Evolutionary conservation across 768 basidiomycete species (phyloP).

Genomic region (Mycena rebaudengoi): DNA sequence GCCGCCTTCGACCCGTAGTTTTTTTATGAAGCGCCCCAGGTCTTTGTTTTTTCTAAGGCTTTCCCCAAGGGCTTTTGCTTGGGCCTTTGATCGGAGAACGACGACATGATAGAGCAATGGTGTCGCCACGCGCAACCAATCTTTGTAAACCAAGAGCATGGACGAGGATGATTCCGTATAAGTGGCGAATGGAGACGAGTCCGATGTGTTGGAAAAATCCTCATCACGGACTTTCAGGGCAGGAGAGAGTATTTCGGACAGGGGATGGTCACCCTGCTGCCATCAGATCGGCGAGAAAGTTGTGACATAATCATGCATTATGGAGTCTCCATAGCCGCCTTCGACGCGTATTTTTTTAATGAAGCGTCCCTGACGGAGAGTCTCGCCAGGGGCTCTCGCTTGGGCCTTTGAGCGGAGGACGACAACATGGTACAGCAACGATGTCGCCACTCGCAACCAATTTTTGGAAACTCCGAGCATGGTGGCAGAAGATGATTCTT

Average conservation of each 20-base stretch:
- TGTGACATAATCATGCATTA: not conserved
- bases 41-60: slow-evolving; percentile 21
- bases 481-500: slow-evolving; percentile 5
- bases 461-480: slow-evolving; percentile 18
- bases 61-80: slow-evolving; percentile 27
- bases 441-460: slow-evolving; percentile 29
- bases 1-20: slow-evolving; percentile 34
- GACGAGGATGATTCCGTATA: not conserved
- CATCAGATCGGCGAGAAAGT: slow-evolving; percentile 18
- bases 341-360: slow-evolving; percentile 37
- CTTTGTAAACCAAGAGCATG: slow-evolving; percentile 17
- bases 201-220: no score
- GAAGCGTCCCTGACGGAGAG: slow-evolving; percentile 29
- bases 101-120: slow-evolving; percentile 35
- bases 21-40: slow-evolving; percentile 33
- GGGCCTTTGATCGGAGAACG: slow-evolving; percentile 32
- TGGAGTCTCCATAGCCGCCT: slow-evolving; percentile 26
- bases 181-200: slow-evolving; percentile 11
- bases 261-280: no score
- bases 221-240: no score
- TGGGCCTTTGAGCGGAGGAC: slow-evolving; percentile 33
- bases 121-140: slow-evolving; percentile 28
- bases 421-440: slow-evolving; percentile 34
- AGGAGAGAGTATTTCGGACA: no score
- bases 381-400: slow-evolving; percentile 24